Evolutionary conservation across 768 basidiomycete species (phyloP), one percentile per base, ranked within the genome.

Genomic region (Tulasnella sp.): DNA sequence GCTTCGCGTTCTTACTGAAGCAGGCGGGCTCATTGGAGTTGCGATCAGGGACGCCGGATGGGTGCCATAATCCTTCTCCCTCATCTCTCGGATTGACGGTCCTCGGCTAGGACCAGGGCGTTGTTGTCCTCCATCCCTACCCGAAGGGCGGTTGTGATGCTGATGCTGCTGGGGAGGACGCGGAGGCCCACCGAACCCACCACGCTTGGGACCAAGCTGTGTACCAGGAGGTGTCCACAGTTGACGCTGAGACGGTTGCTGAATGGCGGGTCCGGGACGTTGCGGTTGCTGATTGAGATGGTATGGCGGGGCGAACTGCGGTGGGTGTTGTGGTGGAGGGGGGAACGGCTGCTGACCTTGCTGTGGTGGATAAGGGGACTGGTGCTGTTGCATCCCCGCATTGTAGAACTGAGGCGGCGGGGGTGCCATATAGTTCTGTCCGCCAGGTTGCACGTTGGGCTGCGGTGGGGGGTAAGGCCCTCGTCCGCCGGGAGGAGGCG

Each of bases 201-300:
- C 77, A n/a, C 83, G 82, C 27, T 82, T 79, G 42, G 81, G 80
- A 39, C 82, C 83, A 3, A 84, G 82, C 68, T 84, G 85, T 46
- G 85, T 84, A 76, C 80, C 85, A 42, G 82, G 85, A 78, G 36
- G 76, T 24, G 83, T 82, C 85, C 83, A 77, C 84, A 85, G 42
- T 84, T 76, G 56, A 80, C 80, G 71, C 27, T 88, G 86, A 71
- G 85, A 82, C 38, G 82, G 81, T 71, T 84, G 84, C 75, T 85
- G 87, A 46, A 83, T 86, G 44, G 82, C 83, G 39, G 62, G 62
- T 1, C 62, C 62, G 80, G 81, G 86, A 24, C 84, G 86, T 31
- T 85, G 82, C 75, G 84, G 86, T 80, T 88, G 87, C 3, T 86
- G 83, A 80, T 87, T 85, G 9, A 83, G 84, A 1, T 85, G 84